Evolutionary conservation across 352 stramenopile genomes (phyloP).

Genomic region (Globisporangium uncinulatum): DNA sequence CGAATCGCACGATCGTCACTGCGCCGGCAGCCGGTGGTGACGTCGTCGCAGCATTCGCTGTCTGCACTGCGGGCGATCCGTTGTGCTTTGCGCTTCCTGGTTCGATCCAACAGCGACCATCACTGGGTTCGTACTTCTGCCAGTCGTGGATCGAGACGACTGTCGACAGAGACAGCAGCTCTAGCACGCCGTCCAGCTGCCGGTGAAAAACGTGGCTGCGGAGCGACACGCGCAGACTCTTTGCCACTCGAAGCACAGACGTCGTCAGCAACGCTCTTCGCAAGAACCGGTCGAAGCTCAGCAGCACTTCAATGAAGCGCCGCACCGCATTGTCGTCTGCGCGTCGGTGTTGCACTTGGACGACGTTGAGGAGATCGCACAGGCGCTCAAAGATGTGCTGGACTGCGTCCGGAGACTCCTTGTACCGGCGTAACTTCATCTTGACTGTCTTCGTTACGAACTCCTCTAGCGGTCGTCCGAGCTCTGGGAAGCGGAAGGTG

Average conservation of each 20-base stretch:
- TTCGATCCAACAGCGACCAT: not conserved
- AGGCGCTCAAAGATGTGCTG: not conserved
- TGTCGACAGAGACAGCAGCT: not conserved
- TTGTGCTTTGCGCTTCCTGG: not conserved
- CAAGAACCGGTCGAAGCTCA: conserved; percentile 1
- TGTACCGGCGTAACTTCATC: not conserved
- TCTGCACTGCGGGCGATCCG: too few relatives aligned
- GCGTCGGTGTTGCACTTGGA: not conserved
- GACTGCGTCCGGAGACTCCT: not conserved
- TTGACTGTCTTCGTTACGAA: not conserved
- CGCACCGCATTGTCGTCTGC: conserved; percentile 2
- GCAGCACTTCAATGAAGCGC: conserved; percentile 4
- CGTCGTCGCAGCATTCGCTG: too few relatives aligned
- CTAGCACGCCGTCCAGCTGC: not conserved
- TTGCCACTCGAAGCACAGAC: not conserved
- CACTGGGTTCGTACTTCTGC: not conserved
- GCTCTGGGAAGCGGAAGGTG: not conserved
- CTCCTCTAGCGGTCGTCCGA: not conserved
- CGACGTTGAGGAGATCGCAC: not conserved
- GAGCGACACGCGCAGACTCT: not conserved
- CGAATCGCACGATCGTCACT: not conserved
- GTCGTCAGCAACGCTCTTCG: too few relatives aligned
- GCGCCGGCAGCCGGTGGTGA: not conserved
- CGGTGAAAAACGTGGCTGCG: not conserved
- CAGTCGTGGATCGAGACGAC: not conserved